Conservation (phyloP, 148 eudicot species). For the Heliosperma pusillum region DNA sequence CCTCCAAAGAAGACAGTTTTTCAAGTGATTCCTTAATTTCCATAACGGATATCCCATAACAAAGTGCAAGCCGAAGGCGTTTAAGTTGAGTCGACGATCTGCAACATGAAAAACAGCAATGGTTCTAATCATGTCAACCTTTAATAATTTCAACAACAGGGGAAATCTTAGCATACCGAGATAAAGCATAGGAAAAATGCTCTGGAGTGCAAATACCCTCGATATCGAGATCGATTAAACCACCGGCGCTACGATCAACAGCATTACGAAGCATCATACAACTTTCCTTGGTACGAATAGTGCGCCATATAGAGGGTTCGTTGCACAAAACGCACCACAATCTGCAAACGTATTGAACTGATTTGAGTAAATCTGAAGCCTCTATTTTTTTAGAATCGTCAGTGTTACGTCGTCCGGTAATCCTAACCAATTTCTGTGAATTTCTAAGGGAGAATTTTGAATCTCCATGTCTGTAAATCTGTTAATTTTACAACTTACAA, state of each 20-base stretch:
- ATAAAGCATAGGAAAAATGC: background rate
- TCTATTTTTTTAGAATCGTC: background rate
- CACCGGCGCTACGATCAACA: background rate
- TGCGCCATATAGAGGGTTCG: background rate
- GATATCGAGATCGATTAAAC: background rate
- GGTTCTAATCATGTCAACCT: no score
- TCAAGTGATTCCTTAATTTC: constrained; percentile 38
- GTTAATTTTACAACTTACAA: background rate
- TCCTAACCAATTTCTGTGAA: constrained; percentile 45
- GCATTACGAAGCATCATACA: background rate
- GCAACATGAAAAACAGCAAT: background rate
- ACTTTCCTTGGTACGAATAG: background rate
- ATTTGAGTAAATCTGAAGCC: background rate
- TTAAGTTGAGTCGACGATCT: background rate
- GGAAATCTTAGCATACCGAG: background rate
- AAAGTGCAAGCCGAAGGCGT: background rate
- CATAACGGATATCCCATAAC: constrained; percentile 18
- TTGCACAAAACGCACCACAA: background rate
- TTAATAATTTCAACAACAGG: no score
- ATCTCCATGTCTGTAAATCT: background rate
- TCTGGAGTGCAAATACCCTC: background rate
- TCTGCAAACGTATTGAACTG: background rate
- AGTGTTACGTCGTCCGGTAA: constrained; percentile 47
- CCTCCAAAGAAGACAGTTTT: constrained; percentile 35
- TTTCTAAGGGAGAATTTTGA: constrained; percentile 14